Base-by-base conservation (phyloP, 495 filamentous ascomycete genomes). In the Podospora sp. region DNA sequence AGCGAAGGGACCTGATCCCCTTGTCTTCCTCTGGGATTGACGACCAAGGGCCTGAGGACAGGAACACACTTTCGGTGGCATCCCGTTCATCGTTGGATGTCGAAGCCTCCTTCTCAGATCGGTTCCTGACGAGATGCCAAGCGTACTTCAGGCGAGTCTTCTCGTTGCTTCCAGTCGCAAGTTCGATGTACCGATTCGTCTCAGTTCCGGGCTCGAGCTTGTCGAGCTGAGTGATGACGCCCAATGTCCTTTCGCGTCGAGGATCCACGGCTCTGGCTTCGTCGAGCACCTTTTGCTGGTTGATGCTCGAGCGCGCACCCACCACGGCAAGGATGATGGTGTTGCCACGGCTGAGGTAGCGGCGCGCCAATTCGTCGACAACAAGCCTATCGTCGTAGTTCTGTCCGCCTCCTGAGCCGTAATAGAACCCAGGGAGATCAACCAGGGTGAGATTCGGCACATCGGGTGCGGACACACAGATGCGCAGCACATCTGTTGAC, bases 41-140 rank as follows among this genome's bases (percentile, higher is more conserved):
- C 5, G 70, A 70, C 84, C 83, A 86, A 25, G 60, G 60, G 5
- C 80, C 76, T 0, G 65, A 55, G 14, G 68, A 59, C 66, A 87
- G 83, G 66, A 86, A 86, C 0, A 14, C 6, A 2, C 56, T 24
- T 62, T 87, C 84, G 21, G 69, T 65, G 7, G 65, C 55, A 56
- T 86, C 81, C 22, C 83, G 76, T 27, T 73, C 66, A 1, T 55
- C 52, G n/a, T 22, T 26, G 52, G 56, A 65, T 2, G 71, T 24
- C 0, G 71, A 55, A 1, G 67, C 29, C 51, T 85, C 81, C 11
- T 82, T 73, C 62, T 84, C 85, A 6, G 72, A 72, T 2, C 85
- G 80, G 68, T 91, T 92, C 8, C 84, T 84, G 24, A 94, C 73
- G 2, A 89, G 84, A 74, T 92, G 88, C 89, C 88, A 92, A 4